phyloP scores from a whole-genome alignment of 2,329 filamentous ascomycete genomes.

The Fusarium floridanum region DNA sequence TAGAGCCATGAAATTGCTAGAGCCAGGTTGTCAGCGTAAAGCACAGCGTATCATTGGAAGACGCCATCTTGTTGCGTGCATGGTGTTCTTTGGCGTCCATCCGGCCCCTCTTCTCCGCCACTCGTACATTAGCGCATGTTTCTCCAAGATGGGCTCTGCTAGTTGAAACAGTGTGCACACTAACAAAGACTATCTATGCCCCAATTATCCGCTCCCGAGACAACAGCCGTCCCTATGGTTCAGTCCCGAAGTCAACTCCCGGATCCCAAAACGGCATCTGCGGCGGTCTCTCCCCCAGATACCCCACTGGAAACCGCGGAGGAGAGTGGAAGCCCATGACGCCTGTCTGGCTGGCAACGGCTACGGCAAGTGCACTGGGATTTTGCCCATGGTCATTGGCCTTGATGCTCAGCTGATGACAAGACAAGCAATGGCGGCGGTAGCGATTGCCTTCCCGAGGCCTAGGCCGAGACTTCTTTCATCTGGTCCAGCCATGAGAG shows the following conservation, averaged over 20 bases:
- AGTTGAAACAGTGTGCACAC: background rate
- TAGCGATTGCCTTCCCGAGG: background rate
- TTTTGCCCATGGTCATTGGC: constrained; percentile 24
- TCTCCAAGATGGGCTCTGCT: background rate
- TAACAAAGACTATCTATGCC: constrained; percentile 18
- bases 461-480: constrained; percentile 6
- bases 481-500: constrained; percentile 13
- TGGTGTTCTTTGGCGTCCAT: constrained; percentile 8
- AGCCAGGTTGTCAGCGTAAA: constrained; percentile 9
- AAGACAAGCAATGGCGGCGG: constrained; percentile 8
- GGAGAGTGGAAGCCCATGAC: constrained; percentile 34
- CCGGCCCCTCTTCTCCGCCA: constrained; percentile 13
- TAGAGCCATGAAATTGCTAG: background rate
- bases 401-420: background rate
- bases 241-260: constrained; percentile 48
- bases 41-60: constrained; percentile 14
- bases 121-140: background rate
- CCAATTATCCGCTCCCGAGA: constrained; percentile 34
- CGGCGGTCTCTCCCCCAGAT: constrained; percentile 44
- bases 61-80: constrained; percentile 27
- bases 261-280: constrained; percentile 44
- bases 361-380: constrained; percentile 13
- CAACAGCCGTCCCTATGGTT: constrained; percentile 42
- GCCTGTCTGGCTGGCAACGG: constrained; percentile 17
- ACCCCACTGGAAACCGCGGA: constrained; percentile 36